Conservation (phyloP, 73 alveolate species). For the Blepharisma stoltei region DNA sequence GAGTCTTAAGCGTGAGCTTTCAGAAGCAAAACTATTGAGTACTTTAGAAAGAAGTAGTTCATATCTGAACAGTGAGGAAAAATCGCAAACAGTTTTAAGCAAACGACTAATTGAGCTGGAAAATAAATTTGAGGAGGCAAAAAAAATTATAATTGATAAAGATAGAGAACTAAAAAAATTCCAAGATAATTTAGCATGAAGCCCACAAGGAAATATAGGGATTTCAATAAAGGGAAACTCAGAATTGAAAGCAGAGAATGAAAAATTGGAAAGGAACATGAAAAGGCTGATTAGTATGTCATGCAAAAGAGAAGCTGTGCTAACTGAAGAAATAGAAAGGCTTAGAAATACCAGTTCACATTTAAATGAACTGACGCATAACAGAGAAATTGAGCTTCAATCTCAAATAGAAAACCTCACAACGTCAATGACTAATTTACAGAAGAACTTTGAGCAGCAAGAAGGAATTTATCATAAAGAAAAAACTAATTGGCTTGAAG, state of each 20-base stretch:
- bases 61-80: too few species aligned
- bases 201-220: too few species aligned
- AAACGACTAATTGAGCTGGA: not conserved
- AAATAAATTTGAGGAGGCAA: not conserved
- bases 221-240: not conserved
- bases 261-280: constrained; percentile 4
- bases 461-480: too few species aligned
- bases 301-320: constrained; percentile 2
- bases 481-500: too few species aligned
- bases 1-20: not conserved
- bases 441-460: too few species aligned
- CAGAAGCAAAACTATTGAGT: not conserved
- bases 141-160: not conserved
- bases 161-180: constrained; percentile 11
- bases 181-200: not conserved
- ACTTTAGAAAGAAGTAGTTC: too few species aligned
- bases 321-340: not conserved
- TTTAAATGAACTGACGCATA: not conserved
- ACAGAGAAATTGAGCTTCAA: not conserved
- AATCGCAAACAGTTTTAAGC: not conserved
- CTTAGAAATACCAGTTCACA: not conserved
- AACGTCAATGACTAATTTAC: too few species aligned
- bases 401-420: not conserved
- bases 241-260: constrained; percentile 4
- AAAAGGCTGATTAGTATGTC: not conserved